Base-by-base conservation (phyloP, 2,329 filamentous ascomycete genomes). In the Corniculantispora saksenae region DNA sequence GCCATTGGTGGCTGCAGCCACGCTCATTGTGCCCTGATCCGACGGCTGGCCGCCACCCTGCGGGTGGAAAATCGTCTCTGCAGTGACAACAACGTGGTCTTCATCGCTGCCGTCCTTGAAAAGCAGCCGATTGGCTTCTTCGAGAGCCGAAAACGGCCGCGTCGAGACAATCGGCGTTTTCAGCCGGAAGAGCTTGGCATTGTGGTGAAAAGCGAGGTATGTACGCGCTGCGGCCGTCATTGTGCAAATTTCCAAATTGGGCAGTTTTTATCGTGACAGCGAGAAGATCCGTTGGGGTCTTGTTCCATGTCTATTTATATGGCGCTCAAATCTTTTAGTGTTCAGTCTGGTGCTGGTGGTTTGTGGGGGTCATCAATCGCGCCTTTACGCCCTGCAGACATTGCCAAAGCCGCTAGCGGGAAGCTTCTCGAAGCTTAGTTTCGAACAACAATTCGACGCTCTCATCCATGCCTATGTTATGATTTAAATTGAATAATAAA, bases 1-100 rank as follows among this genome's bases (percentile, higher is more conserved):
- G 19, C 69, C 62, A 13, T 67, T 48, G 2, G 69, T 32, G 1
- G 70, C 60, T 57, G n/a, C 23, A 19, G 38, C 27, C n/a, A 70
- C 67, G 0, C 75, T 77, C 67, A 92, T 89, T 48, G 72, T 77
- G 23, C 90, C 90, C 13, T 82, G 80, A 67, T 93, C 90, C 0
- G 85, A 89, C 0, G 90, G 90, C 71, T 93, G 90, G 9, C 90
- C 90, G 66, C 90, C 90, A 23, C 90, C 90, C 74, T 93, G 90
- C 0, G 89, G 86, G 67, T 93, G 88, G 76, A 93, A 93, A 67
- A 92, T 88, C n/a, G 90, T 92, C 55, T 84, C 77, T 2, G 84
- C 79, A 0, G 87, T 90, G 7, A 86, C 81, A 23, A 91, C 74
- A n/a, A 87, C 83, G 70, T 83, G 81, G 69, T 86, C 81, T 1